Percentiles rank a stretch among this genome's conserved stretches.
These are phyloP conservation scores for Zanthoxylum bungeanum DNA, from an alignment of 345 rosid genomes.

Conservation along the genomic window DNA sequence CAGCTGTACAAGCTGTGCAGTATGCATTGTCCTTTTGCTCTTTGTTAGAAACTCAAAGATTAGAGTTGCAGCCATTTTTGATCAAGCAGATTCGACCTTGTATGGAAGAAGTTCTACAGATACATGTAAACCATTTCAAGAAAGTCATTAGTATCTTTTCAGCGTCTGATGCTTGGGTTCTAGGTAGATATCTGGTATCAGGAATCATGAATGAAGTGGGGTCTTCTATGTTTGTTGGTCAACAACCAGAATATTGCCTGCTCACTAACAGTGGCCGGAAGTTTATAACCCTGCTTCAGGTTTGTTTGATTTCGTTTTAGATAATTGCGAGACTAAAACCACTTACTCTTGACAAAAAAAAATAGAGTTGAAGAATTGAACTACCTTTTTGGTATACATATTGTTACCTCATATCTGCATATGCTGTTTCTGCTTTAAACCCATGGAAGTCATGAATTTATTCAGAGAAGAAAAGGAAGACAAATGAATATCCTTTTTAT, in stretches of 20 bases:
- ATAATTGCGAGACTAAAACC: not conserved
- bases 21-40: slow-evolving; percentile 47
- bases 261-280: slow-evolving; percentile 67
- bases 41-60: slow-evolving; percentile 39
- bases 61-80: slow-evolving; percentile 38
- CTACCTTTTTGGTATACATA: not conserved
- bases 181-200: slow-evolving; percentile 50
- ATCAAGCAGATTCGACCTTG: slow-evolving; percentile 41
- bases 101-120: slow-evolving; percentile 43
- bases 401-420: not conserved
- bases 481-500: not conserved
- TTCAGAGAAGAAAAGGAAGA: not conserved
- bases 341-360: not conserved
- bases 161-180: slow-evolving; percentile 51
- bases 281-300: slow-evolving; percentile 58
- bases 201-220: slow-evolving; percentile 35
- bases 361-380: not conserved
- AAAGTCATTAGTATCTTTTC: slow-evolving; percentile 51
- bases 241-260: slow-evolving; percentile 42
- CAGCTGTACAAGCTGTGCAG: slow-evolving; percentile 44
- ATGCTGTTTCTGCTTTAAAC: not conserved
- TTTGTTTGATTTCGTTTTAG: slow-evolving; percentile 18
- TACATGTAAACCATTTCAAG: slow-evolving; percentile 47
- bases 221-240: slow-evolving; percentile 30
- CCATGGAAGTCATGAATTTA: not conserved